Conservation (phyloP, 169 alveolate genomes). For the Theileria parva region DNA sequence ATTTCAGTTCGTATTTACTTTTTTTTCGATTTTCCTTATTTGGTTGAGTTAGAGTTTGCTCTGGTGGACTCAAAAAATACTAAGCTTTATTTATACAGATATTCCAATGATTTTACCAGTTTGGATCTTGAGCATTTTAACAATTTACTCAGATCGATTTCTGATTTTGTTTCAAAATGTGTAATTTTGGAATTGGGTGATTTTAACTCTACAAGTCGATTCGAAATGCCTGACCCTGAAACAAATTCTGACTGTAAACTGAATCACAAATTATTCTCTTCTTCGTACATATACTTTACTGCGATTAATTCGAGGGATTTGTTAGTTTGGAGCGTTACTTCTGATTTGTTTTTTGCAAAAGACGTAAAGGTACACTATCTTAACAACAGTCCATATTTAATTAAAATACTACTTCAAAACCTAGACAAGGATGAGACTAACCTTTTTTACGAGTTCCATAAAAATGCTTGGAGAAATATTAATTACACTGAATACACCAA, state of each 20-base stretch:
- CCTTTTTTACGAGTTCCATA: not conserved
- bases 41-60: not conserved
- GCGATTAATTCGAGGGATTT: not conserved
- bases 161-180: conserved; percentile 6
- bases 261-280: conserved; percentile 5
- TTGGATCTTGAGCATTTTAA: not conserved
- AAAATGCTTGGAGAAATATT: not conserved
- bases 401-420: not conserved
- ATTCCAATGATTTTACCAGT: not conserved
- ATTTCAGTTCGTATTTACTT: not conserved
- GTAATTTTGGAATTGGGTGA: conserved; percentile 11
- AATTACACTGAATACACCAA: conserved; percentile 10
- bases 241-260: not conserved
- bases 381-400: not conserved
- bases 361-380: not conserved
- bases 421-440: conserved; percentile 2
- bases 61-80: not conserved
- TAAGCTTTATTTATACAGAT: conserved; percentile 11
- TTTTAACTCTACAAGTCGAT: not conserved
- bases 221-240: not conserved
- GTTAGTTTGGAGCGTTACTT: not conserved
- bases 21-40: not conserved
- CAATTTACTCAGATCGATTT: conserved; percentile 9
- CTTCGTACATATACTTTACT: not conserved
- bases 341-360: conserved; percentile 6